phyloP scores from a whole-genome alignment of 192 early-diverging fungal species.

The Rhizophagus clarus region DNA sequence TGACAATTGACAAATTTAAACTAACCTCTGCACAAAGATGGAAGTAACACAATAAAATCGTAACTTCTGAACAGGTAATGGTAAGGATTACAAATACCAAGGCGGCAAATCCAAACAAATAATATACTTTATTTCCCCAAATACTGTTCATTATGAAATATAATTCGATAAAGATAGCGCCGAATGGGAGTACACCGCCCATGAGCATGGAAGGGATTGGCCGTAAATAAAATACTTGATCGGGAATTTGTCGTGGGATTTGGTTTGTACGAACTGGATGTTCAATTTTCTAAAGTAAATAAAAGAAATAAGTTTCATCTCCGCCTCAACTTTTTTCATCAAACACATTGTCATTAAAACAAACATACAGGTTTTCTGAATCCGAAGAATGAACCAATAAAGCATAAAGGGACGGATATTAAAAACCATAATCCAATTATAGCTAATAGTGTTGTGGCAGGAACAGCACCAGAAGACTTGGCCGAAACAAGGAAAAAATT shows the following conservation, averaged over 20 bases:
- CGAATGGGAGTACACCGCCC: constrained; percentile 89
- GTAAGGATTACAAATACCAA: constrained; percentile 85
- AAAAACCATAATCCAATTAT: constrained; percentile 81
- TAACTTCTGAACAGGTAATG: constrained; percentile 82
- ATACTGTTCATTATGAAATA: constrained; percentile 96
- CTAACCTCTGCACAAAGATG: constrained; percentile 79
- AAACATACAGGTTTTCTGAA: constrained; percentile 57
- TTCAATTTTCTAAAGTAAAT: constrained; percentile 50
- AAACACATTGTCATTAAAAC: background rate
- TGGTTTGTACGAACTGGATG: constrained; percentile 87
- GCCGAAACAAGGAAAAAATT: constrained; percentile 86
- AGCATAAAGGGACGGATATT: constrained; percentile 80
- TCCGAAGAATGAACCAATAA: constrained; percentile 75
- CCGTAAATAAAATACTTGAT: constrained; percentile 79
- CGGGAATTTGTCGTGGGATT: constrained; percentile 92
- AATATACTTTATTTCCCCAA: constrained; percentile 92
- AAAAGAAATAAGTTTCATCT: background rate
- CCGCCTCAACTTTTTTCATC: background rate
- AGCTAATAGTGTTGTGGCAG: constrained; percentile 83
- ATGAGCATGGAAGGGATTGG: constrained; percentile 72
- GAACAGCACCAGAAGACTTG: constrained; percentile 86
- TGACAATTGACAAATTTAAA: background rate
- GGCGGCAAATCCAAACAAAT: constrained; percentile 92
- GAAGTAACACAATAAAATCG: constrained; percentile 88
- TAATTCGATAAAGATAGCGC: constrained; percentile 93